These are phyloP conservation scores for Hanseniaspora pseudoguilliermondii DNA, from an alignment of 805 yeast species.

Conservation along the genomic window DNA sequence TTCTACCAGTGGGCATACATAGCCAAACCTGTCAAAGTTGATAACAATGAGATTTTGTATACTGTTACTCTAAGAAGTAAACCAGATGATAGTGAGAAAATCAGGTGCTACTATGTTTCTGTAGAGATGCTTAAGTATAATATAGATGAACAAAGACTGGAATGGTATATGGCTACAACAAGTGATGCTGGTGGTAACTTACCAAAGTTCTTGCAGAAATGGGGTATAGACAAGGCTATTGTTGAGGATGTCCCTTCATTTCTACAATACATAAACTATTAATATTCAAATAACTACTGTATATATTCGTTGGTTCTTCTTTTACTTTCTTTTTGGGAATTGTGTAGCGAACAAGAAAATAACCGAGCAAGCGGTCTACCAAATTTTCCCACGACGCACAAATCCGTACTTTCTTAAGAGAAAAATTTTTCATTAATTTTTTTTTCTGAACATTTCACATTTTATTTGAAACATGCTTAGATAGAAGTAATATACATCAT, in stretches of 20 bases:
- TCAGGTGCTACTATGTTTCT: slow-evolving; percentile 26
- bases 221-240: slow-evolving; percentile 30
- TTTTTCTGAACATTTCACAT: too few relatives aligned
- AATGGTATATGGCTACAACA: slow-evolving; percentile 31
- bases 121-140: slow-evolving; percentile 27
- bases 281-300: not conserved
- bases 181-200: slow-evolving; percentile 33
- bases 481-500: too few relatives aligned
- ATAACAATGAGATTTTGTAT: slow-evolving; percentile 21
- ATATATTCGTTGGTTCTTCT: not conserved
- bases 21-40: slow-evolving; percentile 18
- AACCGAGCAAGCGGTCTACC: too few relatives aligned
- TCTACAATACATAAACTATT: slow-evolving; percentile 18
- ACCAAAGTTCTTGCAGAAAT: slow-evolving; percentile 31
- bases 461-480: too few relatives aligned
- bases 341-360: too few relatives aligned
- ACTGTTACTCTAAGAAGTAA: slow-evolving; percentile 28
- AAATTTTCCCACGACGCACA: too few relatives aligned
- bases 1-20: slow-evolving; percentile 30
- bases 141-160: slow-evolving; percentile 16
- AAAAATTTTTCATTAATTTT: too few relatives aligned
- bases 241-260: slow-evolving; percentile 31
- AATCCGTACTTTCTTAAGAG: too few relatives aligned
- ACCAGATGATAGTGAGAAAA: slow-evolving; percentile 17
- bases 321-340: too few relatives aligned